Percentiles rank a stretch among this genome's conserved stretches.
phyloP scores from a whole-genome alignment of 2,329 filamentous ascomycete species.

The Periconia sp. region DNA sequence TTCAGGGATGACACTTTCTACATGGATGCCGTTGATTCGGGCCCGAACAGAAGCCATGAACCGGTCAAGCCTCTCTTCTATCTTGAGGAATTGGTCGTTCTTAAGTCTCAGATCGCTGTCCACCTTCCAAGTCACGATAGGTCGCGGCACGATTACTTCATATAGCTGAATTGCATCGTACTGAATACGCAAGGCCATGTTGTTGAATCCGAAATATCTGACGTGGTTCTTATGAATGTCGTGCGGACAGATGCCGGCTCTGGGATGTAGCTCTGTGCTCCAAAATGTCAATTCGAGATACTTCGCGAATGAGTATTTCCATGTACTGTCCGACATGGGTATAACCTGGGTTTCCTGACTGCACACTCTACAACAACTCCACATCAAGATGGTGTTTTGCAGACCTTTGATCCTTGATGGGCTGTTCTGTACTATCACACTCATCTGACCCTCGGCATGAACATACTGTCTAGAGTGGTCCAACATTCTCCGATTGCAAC shows the following conservation, averaged over 20 bases:
- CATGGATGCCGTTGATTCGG: conserved; percentile 83
- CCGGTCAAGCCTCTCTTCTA: conserved; percentile 77
- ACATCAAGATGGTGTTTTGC: conserved; percentile 86
- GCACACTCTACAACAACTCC: conserved; percentile 94
- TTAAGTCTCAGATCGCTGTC: conserved; percentile 90
- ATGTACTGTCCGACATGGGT: conserved; percentile 90
- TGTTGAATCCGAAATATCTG: conserved; percentile 86
- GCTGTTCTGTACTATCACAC: conserved; percentile 81
- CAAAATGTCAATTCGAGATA: conserved; percentile 98
- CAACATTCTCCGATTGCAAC: conserved; percentile 84
- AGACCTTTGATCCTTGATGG: conserved; percentile 65
- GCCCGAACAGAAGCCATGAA: conserved; percentile 88
- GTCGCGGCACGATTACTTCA: conserved; percentile 89
- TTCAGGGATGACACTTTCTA: conserved; percentile 86
- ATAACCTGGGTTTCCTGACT: conserved; percentile 86
- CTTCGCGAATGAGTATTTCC: conserved; percentile 98
- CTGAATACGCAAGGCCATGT: conserved; percentile 83
- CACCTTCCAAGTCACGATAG: conserved; percentile 95
- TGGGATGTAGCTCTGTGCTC: conserved; percentile 79
- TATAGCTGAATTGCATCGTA: conserved; percentile 91
- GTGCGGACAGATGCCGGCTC: conserved; percentile 78
- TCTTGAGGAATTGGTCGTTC: conserved; percentile 83
- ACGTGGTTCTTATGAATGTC: conserved; percentile 92
- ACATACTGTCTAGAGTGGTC: conserved; percentile 97
- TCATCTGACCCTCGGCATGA: conserved; percentile 91